Evolutionary conservation across 1,284 basidiomycete genomes (phyloP), one percentile per base, ranked within the genome.

Genomic region (Heliocybe sulcata): DNA sequence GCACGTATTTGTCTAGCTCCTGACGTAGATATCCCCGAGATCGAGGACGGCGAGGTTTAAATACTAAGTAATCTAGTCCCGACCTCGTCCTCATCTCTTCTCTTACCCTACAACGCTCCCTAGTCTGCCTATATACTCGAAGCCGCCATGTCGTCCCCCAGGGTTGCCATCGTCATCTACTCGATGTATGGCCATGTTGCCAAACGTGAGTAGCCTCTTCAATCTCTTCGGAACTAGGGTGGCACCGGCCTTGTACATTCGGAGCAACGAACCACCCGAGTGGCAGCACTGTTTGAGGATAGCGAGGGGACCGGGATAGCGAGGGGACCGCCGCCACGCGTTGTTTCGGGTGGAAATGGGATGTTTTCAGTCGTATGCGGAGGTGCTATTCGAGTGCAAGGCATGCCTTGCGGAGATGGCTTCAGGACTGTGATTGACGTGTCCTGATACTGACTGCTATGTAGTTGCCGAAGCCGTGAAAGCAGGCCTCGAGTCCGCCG

Each of bases 91-190:
- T 26, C 23, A 6, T 49, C 23, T 25, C 42, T 6, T 16, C 42
- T 45, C 3, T n/a, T 35, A 16, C 9, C 45, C 45, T 47, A 25
- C 45, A 47, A 19, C 45, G 19, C 19, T 11, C 19, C n/a, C n/a
- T n/a, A n/a, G n/a, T n/a, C 9, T 47, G 9, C 19, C 45, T 47
- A 19, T 47, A 47, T 9, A 19, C 23, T 47, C 45, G 23, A 19
- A 26, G 16, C 23, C 12, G 11, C 9, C 23, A 29, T 25, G 47
- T 25, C 19, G 9, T 25, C 63, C 25, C 85, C 88, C 51, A 83
- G 80, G 65, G 77, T 91, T 65, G 90, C 87, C 56, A 90, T 94
- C 64, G 71, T 91, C 64, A 86, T 91, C 76, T 94, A 94, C 77
- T 76, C 85, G 55, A 80, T 89, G 72, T 93, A 89, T 67, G 90